Evolutionary conservation across 2,329 filamentous ascomycete species (phyloP).

Genomic region (Pleoardoris graminearum): DNA sequence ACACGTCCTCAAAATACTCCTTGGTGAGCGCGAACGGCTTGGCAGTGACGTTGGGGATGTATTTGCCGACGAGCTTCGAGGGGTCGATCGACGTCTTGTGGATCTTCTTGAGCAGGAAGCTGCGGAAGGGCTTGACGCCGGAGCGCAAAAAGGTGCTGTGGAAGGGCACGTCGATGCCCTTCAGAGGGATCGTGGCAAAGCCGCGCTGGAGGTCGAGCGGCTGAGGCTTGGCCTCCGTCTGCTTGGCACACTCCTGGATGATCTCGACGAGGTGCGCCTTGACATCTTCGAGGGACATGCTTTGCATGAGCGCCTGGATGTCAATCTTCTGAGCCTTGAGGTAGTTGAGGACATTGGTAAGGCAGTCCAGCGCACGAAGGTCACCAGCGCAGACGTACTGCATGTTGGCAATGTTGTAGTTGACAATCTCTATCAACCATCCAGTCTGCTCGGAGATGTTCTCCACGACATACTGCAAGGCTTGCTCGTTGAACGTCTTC

Average conservation of each 20-base stretch:
- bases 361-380: constrained; percentile 66
- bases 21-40: constrained; percentile 93
- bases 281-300: constrained; percentile 83
- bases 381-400: constrained; percentile 71
- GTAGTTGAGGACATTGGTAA: constrained; percentile 86
- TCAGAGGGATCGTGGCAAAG: constrained; percentile 94
- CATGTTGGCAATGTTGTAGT: constrained; percentile 78
- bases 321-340: constrained; percentile 97
- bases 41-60: constrained; percentile 98
- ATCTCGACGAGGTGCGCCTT: constrained; percentile 89
- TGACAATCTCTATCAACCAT: constrained; percentile 98
- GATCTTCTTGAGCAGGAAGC: constrained; percentile 99
- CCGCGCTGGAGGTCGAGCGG: constrained; percentile 91
- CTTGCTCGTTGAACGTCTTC: constrained; percentile 98
- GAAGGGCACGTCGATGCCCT: constrained; percentile 98
- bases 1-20: constrained; percentile 99
- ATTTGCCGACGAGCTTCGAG: constrained; percentile 94
- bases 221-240: constrained; percentile 84
- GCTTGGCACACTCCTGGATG: constrained; percentile 83
- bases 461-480: constrained; percentile 93
- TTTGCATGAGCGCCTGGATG: constrained; percentile 88
- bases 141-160: constrained; percentile 97
- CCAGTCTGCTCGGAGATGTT: constrained; percentile 91
- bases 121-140: constrained; percentile 98
- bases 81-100: constrained; percentile 99